phyloP scores from a whole-genome alignment of 202 grass and related monocot genomes.

The Carex arenaria region DNA sequence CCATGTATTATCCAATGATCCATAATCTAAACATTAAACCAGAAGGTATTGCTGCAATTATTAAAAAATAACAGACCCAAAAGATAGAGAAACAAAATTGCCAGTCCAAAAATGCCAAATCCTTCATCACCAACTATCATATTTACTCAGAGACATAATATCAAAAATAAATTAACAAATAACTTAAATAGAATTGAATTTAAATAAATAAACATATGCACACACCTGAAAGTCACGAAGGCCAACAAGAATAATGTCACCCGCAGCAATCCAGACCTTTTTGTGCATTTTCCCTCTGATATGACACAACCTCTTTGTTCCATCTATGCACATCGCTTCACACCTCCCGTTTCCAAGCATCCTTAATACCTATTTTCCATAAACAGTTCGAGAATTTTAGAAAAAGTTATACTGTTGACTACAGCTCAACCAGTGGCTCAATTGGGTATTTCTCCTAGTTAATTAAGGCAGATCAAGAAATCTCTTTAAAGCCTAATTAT shows the following conservation, averaged over 20 bases:
- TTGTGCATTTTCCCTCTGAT: constrained; percentile 95
- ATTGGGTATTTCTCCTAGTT: neutral
- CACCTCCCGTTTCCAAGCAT: constrained; percentile 90
- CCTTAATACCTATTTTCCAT: constrained; percentile 24
- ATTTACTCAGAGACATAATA: neutral
- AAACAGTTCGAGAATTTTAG: neutral
- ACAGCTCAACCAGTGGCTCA: neutral
- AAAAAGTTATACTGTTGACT: neutral
- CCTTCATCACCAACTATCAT: neutral
- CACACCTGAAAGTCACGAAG: constrained; percentile 68
- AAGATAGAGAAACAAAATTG: neutral
- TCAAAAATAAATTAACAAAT: neutral
- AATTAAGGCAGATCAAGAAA: neutral
- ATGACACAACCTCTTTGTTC: constrained; percentile 77
- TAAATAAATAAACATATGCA: neutral
- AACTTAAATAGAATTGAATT: neutral
- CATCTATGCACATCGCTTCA: constrained; percentile 77
- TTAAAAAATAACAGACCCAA: neutral
- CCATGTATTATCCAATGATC: neutral
- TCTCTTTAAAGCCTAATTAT: neutral
- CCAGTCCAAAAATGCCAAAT: neutral
- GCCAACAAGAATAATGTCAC: constrained; percentile 81
- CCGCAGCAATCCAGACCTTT: constrained; percentile 86
- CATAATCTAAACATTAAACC: neutral
- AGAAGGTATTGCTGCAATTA: neutral